Evolutionary conservation across 2,329 filamentous ascomycete genomes (phyloP), one percentile per base, ranked within the genome.

Genomic region (Fusarium annulatum): DNA sequence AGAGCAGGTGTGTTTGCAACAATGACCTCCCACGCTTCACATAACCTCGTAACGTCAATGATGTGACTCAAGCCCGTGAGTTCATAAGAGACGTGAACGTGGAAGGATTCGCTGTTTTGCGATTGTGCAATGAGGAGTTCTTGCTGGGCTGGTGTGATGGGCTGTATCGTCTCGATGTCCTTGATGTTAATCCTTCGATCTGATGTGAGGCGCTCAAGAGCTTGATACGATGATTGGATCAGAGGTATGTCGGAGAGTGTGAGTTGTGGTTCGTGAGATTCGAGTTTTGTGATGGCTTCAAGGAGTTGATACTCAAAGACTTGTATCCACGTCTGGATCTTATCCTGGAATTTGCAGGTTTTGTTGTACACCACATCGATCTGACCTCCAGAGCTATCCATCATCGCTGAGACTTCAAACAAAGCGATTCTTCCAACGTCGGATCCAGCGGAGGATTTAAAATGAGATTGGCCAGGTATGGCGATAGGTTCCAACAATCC

Each of bases 191-290:
- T 78, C 16, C 83, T 82, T 2, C 85, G 81, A 9, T 85, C 81
- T 26, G 79, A 80, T 57, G 85, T 85, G 33, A 88, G 81, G 64
- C 81, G 84, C 7, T 81, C 76, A 9, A 89, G 79, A 9, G 83
- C 85, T 21, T 85, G 83, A 61, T 87, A 86, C 3, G 82, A 84
- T 7, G 86, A 82, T 48, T 86, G 82, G 5, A 88, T 76, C 18
- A 87, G 80, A 1, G 86, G 86, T 1, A 87, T 82, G 46, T 88
- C 86, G 1, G 86, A 83, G 26, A 87, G 78, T 3, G 87, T 88
- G n/a, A 88, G 81, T 63, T 86, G 84, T 5, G 85, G 85, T 4
- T 83, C 78, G 59, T 85, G 83, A 52, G 79, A 80, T 36, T 82
- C 79, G 2, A 88, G 77, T 28, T 79, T 80, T 2, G 78, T 78